A percentile compares a stretch with the other conserved stretches of the same genome.
Conservation (phyloP, 306 rosid genomes). For the Spatholobus suberectus region DNA sequence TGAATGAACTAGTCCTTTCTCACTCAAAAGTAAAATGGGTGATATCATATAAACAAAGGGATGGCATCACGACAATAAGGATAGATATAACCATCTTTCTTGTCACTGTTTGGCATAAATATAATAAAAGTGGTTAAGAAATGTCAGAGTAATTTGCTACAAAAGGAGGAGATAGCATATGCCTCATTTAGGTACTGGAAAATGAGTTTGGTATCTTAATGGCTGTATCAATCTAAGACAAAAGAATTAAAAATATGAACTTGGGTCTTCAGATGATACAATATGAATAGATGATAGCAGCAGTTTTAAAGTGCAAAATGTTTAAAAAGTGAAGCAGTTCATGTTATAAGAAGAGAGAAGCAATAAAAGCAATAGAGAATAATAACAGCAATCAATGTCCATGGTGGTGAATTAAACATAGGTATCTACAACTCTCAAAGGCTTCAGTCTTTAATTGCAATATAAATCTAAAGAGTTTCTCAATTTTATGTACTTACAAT, state of each 20-base stretch:
- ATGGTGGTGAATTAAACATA: neutral
- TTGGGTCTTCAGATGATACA: constrained; percentile 5
- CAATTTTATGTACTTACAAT: constrained; percentile 66
- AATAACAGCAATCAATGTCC: constrained; percentile 22
- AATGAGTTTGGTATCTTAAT: constrained; percentile 5
- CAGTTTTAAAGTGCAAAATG: neutral
- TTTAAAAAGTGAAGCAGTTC: constrained; percentile 11
- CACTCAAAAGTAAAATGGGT: neutral
- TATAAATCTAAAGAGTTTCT: constrained; percentile 2
- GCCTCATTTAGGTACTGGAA: constrained; percentile 16
- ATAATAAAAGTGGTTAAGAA: neutral
- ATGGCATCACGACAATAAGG: neutral
- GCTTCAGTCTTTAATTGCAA: neutral
- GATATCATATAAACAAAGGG: neutral
- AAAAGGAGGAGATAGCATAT: constrained; percentile 13
- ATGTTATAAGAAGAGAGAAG: constrained; percentile 7
- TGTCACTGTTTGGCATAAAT: neutral
- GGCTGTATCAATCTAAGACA: constrained; percentile 8
- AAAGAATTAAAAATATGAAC: constrained; percentile 1
- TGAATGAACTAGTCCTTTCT: neutral
- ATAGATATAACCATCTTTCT: neutral
- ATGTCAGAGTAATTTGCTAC: neutral
- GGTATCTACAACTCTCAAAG: constrained; percentile 16
- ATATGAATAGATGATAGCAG: neutral
- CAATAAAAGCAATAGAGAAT: neutral